Base-by-base conservation (phyloP, 441 rosid genomes). In the Pelargonium myrrhifolium region DNA sequence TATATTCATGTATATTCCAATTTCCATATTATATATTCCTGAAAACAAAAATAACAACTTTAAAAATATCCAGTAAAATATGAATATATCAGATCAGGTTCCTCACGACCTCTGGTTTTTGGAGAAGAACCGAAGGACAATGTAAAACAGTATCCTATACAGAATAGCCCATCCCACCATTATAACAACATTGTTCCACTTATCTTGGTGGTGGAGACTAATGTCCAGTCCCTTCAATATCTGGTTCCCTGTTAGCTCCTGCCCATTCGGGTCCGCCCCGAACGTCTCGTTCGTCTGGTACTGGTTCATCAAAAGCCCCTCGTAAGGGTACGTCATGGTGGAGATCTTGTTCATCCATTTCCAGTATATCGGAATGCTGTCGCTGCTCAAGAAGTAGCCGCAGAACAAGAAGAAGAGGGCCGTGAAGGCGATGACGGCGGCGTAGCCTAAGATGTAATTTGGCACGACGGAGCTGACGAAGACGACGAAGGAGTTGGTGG, bases 401-500 rank as follows among this genome's bases (percentile, higher is more conserved):
- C 88, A 85, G 71, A 87, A 87, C 76, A 87, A 73, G 82, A 85
- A 87, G 63, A 87, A 87, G 28, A 87, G 75, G 0, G 93, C 89
- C 0, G 88, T 84, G 74, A 87, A 87, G 0, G 93, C 88, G 11
- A 87, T 87, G 45, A 87, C 93, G 0, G 85, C 79, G 1, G 89
- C 87, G 1, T 87, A 87, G 12, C 93, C 93, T 6, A 87, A 66
- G 9, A 87, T 87, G 72, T 79, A 85, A 67, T 82, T 87, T 0
- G 89, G 93, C 47, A 87, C 89, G 14, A 87, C 76, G 0, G 93
- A 80, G 80, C 93, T 85, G 35, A 87, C 85, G 43, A 87, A 87
- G 61, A 87, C 86, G 42, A 87, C 90, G 1, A 85, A 87, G 0
- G 93, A 87, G 72, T 87, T 87, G 17, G 87, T 87, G 6, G 93